A percentile compares a stretch with the other conserved stretches of the same genome.
Conservation (phyloP, 345 rosid species). For the Linum trigynum region DNA sequence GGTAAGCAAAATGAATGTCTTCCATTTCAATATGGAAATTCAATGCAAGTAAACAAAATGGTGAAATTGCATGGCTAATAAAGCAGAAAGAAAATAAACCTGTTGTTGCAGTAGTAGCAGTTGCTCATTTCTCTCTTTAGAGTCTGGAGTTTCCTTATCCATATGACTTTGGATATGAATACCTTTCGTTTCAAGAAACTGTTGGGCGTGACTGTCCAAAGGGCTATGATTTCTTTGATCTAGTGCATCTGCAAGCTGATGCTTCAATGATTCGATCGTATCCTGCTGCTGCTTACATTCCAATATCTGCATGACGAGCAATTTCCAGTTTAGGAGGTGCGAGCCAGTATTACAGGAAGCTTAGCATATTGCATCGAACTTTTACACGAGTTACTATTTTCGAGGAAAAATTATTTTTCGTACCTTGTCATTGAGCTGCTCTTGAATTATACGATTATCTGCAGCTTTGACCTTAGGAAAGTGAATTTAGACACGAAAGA, state of each 20-base stretch:
- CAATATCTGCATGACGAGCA: conserved; percentile 39
- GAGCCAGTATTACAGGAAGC: conserved; percentile 1
- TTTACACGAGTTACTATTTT: neutral
- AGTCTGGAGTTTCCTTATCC: conserved; percentile 25
- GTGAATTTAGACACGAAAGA: neutral
- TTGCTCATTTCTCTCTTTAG: conserved; percentile 26
- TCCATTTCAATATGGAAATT: too few species aligned
- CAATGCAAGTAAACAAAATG: too few species aligned
- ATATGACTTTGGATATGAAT: conserved; percentile 20
- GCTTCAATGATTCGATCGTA: conserved; percentile 56
- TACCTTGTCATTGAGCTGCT: conserved; percentile 86
- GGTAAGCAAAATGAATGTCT: neutral
- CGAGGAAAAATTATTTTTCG: neutral
- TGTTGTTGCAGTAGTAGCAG: conserved; percentile 29
- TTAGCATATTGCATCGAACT: neutral
- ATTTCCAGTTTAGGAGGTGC: conserved; percentile 14
- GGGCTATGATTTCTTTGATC: conserved; percentile 35
- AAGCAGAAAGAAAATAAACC: conserved; percentile 24
- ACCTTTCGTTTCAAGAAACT: conserved; percentile 28
- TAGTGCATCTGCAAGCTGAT: conserved; percentile 55
- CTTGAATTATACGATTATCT: conserved; percentile 82
- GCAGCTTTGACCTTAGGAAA: conserved; percentile 76
- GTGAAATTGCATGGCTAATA: too few species aligned
- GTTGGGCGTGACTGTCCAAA: conserved; percentile 29
- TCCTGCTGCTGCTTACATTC: conserved; percentile 70